A percentile compares a stretch with the other conserved stretches of the same genome.
phyloP scores from a whole-genome alignment of 805 yeast genomes.

The Lachancea dasiensis region DNA sequence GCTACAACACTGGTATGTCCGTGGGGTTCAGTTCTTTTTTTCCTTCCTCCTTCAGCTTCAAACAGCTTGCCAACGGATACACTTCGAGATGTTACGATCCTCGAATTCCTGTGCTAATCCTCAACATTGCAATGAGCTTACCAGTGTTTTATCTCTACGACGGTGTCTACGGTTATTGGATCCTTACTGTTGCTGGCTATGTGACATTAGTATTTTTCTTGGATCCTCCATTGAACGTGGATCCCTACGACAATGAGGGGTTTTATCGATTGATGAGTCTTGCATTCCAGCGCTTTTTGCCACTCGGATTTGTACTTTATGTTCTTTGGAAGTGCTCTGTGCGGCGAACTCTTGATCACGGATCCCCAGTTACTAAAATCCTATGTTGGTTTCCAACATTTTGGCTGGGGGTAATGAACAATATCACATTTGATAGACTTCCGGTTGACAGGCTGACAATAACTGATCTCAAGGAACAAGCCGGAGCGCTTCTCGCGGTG shows the following conservation, averaged over 20 bases:
- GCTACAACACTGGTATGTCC: constrained; percentile 43
- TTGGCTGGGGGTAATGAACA: constrained; percentile 82
- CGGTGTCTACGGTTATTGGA: constrained; percentile 54
- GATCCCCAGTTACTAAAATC: constrained; percentile 37
- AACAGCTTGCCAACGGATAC: constrained; percentile 33
- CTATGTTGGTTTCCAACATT: constrained; percentile 67
- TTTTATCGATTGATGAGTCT: constrained; percentile 60
- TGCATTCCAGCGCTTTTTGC: constrained; percentile 70
- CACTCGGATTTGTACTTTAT: constrained; percentile 63
- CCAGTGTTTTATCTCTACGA: constrained; percentile 51
- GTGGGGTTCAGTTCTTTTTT: constrained; percentile 64
- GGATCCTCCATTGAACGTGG: constrained; percentile 68
- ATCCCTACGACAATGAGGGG: constrained; percentile 44
- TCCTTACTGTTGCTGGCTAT: constrained; percentile 57
- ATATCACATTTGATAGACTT: constrained; percentile 78
- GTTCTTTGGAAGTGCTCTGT: constrained; percentile 60
- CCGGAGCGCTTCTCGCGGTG: constrained; percentile 70
- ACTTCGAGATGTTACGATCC: constrained; percentile 62
- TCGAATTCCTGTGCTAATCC: constrained; percentile 45
- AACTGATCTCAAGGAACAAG: constrained; percentile 63
- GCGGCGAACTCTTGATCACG: constrained; percentile 42
- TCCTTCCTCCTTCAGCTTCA: constrained; percentile 66
- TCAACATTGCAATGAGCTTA: constrained; percentile 58
- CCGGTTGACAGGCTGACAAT: constrained; percentile 82
- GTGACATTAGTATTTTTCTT: constrained; percentile 75